These are phyloP conservation scores for Chalciporus pseudorubinellus DNA, from an alignment of 768 basidiomycete species.

Conservation along the genomic window DNA sequence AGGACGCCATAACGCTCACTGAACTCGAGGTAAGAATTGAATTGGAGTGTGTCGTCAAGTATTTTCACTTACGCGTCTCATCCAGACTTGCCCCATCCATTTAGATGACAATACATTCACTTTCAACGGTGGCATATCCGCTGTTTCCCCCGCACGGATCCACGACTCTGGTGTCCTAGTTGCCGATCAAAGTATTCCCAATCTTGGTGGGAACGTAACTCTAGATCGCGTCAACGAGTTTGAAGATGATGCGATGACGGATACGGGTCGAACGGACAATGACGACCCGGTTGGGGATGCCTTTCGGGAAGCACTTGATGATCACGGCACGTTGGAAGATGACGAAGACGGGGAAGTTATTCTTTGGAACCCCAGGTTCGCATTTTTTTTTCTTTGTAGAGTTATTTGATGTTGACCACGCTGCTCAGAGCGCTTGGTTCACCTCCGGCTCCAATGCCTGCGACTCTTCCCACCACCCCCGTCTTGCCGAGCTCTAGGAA, in stretches of 20 bases:
- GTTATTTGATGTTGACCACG: constrained; percentile 2
- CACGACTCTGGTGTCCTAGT: background rate
- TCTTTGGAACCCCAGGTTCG: constrained; percentile 69
- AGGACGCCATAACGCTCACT: constrained; percentile 63
- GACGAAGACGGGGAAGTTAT: constrained; percentile 68
- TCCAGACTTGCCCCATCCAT: constrained; percentile 26
- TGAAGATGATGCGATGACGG: constrained; percentile 65
- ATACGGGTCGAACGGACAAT: constrained; percentile 66
- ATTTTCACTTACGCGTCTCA: constrained; percentile 15
- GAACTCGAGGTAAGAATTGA: constrained; percentile 51
- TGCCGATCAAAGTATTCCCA: constrained; percentile 17
- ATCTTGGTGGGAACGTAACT: background rate
- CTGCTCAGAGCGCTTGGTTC: constrained; percentile 19
- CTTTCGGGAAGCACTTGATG: constrained; percentile 49
- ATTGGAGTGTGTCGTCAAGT: constrained; percentile 3
- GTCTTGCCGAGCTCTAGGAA: constrained; percentile 2
- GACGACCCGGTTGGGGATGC: constrained; percentile 79
- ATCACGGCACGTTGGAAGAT: constrained; percentile 34
- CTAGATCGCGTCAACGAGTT: constrained; percentile 15
- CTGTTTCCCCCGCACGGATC: constrained; percentile 6
- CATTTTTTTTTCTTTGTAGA: background rate
- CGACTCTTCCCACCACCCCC: constrained; percentile 22
- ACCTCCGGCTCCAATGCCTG: constrained; percentile 10
- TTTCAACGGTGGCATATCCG: constrained; percentile 9
- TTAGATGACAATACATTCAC: constrained; percentile 23